A percentile compares a stretch with the other conserved stretches of the same genome.
Evolutionary conservation across 164 flowering plant genomes (phyloP).

Genomic region (Pachysandra terminalis): DNA sequence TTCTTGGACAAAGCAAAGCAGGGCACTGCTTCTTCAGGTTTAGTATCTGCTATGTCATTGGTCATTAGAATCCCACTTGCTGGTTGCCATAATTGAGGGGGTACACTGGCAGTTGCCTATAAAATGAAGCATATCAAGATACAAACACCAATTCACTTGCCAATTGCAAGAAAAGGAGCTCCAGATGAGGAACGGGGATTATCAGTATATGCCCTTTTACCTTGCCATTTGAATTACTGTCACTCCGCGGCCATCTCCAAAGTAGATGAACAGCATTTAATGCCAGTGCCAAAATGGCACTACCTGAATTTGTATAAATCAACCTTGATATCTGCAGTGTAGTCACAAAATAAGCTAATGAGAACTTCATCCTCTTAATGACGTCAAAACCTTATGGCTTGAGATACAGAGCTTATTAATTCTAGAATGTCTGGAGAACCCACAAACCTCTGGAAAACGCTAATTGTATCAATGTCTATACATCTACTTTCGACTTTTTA

Average conservation of each 20-base stretch:
- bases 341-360: conserved; percentile 7
- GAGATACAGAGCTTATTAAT: background rate
- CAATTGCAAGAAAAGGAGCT: background rate
- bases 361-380: conserved; percentile 4
- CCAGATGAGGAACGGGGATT: background rate
- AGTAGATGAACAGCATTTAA: conserved; percentile 86
- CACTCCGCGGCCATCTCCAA: conserved; percentile 94
- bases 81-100: conserved; percentile 90
- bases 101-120: conserved; percentile 72
- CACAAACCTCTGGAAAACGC: too few species aligned
- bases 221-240: conserved; percentile 71
- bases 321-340: conserved; percentile 69
- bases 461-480: too few species aligned
- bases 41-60: conserved; percentile 66
- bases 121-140: conserved; percentile 15
- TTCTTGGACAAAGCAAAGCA: conserved; percentile 95
- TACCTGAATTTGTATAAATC: conserved; percentile 84
- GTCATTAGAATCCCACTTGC: conserved; percentile 86
- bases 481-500: too few species aligned
- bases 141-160: background rate
- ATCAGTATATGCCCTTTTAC: conserved; percentile 25
- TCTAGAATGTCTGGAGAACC: too few species aligned
- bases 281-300: conserved; percentile 76
- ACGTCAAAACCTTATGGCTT: background rate
- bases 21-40: conserved; percentile 77